phyloP scores from a whole-genome alignment of 73 alveolate genomes.

The Loxodes magnus region DNA sequence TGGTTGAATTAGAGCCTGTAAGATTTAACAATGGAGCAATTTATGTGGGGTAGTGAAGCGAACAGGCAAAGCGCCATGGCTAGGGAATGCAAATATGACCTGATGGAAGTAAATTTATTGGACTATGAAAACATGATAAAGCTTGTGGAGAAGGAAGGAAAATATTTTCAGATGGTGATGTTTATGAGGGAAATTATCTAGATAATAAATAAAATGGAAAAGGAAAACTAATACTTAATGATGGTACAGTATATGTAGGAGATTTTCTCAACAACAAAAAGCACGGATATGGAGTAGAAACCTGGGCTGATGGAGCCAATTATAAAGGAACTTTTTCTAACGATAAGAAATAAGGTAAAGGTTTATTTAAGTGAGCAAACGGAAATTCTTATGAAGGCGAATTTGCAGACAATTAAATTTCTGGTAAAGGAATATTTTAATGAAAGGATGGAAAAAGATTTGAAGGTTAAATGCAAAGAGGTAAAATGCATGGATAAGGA shows the following conservation, averaged over 20 bases:
- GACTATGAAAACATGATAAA: neutral
- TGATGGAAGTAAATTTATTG: slow-evolving; percentile 4
- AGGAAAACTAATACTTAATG: slow-evolving; percentile 33
- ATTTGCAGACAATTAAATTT: slow-evolving; percentile 37
- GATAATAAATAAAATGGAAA: slow-evolving; percentile 45
- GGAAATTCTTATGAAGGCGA: slow-evolving; percentile 50
- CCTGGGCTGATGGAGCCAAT: slow-evolving; percentile 44
- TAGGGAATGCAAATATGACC: slow-evolving; percentile 11
- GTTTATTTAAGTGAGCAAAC: slow-evolving; percentile 41
- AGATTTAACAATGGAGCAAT: neutral
- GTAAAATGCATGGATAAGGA: slow-evolving; percentile 55
- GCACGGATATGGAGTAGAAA: slow-evolving; percentile 13
- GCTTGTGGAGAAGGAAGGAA: neutral
- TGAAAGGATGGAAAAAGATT: slow-evolving; percentile 40
- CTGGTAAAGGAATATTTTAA: slow-evolving; percentile 35
- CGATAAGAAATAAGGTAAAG: slow-evolving; percentile 57
- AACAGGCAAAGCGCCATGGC: slow-evolving; percentile 10
- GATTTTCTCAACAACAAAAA: slow-evolving; percentile 9
- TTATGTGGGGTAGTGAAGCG: slow-evolving; percentile 19
- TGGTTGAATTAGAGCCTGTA: too few species aligned
- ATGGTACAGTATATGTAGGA: slow-evolving; percentile 26
- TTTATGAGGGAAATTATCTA: slow-evolving; percentile 40
- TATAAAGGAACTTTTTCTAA: slow-evolving; percentile 36
- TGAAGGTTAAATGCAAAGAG: slow-evolving; percentile 30
- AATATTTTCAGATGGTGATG: slow-evolving; percentile 4